These are phyloP conservation scores for Aspergillus fischeri DNA, from an alignment of 2,329 filamentous ascomycete genomes.

Conservation along the genomic window DNA sequence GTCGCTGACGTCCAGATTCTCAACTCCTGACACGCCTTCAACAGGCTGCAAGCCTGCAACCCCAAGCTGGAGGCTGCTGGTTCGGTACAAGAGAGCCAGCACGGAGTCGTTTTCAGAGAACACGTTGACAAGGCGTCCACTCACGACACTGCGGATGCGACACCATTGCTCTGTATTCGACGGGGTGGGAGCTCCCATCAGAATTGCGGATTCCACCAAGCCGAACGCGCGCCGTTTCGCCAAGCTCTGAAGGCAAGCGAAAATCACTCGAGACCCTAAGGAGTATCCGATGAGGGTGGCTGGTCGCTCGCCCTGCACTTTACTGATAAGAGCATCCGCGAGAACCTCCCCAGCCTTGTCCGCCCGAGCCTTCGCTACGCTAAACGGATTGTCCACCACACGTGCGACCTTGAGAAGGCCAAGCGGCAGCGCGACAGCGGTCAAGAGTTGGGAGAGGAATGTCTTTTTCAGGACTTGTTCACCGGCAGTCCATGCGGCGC, in stretches of 20 bases:
- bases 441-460: slow-evolving; percentile 62
- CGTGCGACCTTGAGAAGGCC: slow-evolving; percentile 62
- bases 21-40: slow-evolving; percentile 47
- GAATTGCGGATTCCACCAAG: slow-evolving; percentile 73
- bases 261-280: slow-evolving; percentile 76
- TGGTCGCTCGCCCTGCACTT: slow-evolving; percentile 74
- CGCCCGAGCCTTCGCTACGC: slow-evolving; percentile 68
- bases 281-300: slow-evolving; percentile 80
- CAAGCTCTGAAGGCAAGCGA: slow-evolving; percentile 71
- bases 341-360: slow-evolving; percentile 77
- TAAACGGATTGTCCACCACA: slow-evolving; percentile 77
- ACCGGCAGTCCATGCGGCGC: slow-evolving; percentile 75
- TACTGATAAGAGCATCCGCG: slow-evolving; percentile 77
- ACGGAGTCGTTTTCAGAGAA: slow-evolving; percentile 85
- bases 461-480: slow-evolving; percentile 70
- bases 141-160: slow-evolving; percentile 70
- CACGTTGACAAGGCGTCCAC: slow-evolving; percentile 79
- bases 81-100: slow-evolving; percentile 80
- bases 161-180: slow-evolving; percentile 70
- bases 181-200: slow-evolving; percentile 78
- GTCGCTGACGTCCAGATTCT: slow-evolving; percentile 65
- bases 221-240: slow-evolving; percentile 78
- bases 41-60: slow-evolving; percentile 79
- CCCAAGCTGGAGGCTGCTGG: slow-evolving; percentile 75
- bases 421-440: slow-evolving; percentile 65